Base-by-base conservation (phyloP, 2,329 filamentous ascomycete genomes). In the Septoria linicola region DNA sequence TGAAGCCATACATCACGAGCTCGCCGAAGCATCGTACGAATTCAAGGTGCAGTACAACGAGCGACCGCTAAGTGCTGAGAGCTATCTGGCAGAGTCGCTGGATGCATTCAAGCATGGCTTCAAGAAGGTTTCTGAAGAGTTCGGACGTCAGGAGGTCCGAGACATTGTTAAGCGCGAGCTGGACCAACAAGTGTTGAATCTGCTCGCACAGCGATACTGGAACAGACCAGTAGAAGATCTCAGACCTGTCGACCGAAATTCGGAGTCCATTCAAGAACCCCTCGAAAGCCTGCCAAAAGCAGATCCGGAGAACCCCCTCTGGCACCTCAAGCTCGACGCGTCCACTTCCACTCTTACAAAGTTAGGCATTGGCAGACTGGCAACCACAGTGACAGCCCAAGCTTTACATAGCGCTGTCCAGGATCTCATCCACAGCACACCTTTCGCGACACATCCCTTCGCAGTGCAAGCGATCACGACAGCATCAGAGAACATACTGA, bases 11-110 rank as follows among this genome's bases (percentile, higher is more conserved):
- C 86, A 87, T 55, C 89, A 96, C 68, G 93, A 99, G 69, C 81
- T 99, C 0, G 92, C 96, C 65, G 93, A 99, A 71, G 91, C 93
- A 2, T 92, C 89, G 0, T 99, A 99, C 66, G 92, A 99, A 71
- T 99, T 96, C 78, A 99, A 99, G 70, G 93, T 99, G 4, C 95
- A 99, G 70, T 99, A 99, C 73, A 99, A 99, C 65, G 93, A 99
- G 68, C 84, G 93, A 5, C 89, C 92, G 1, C 76, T 99, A 30
- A 96, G 89, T 43, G 93, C 93, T 1, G 93, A 99, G 68, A 96
- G 92, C 3, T 99, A 99, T 67, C 80, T 99, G 32, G 93, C 93
- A 1, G 93, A 97, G 70, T 95, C 88, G 60, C 76, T 99, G 3
- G 93, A 99, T 69, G 85, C 86, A 16, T 97, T 99, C 79, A 99